Conservation (phyloP, 176 grass and related monocot genomes). For the Secale cereale region DNA sequence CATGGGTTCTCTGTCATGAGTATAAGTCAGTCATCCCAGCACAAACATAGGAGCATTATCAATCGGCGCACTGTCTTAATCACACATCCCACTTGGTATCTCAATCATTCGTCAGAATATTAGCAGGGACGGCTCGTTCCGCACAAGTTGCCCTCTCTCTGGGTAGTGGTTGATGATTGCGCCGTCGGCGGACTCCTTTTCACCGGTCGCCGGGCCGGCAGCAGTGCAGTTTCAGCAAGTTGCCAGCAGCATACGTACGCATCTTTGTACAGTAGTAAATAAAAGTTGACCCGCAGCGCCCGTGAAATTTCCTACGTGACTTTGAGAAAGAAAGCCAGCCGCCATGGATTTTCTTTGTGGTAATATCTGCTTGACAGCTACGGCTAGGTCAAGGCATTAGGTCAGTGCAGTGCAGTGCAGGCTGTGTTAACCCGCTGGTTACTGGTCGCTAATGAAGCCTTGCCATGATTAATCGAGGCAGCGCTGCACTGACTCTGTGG, state of each 20-base stretch:
- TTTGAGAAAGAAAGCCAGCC: neutral
- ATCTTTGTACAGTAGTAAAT: neutral
- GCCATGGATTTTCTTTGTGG: neutral
- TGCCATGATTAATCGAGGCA: neutral
- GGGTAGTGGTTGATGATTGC: neutral
- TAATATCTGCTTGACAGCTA: neutral
- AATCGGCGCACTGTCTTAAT: neutral
- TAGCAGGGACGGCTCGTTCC: neutral
- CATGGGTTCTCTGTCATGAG: neutral
- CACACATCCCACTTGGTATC: neutral
- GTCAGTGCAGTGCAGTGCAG: no score
- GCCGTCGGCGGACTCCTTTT: neutral
- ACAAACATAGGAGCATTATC: neutral
- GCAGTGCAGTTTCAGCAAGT: neutral
- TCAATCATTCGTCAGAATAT: neutral
- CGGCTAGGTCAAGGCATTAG: no score
- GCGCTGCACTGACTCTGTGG: neutral
- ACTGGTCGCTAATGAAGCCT: neutral
- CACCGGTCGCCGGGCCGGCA: neutral
- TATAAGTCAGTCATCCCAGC: neutral
- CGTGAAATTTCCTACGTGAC: neutral
- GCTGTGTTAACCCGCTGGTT: no score
- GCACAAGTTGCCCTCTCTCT: neutral
- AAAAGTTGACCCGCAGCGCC: neutral
- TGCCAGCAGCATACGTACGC: neutral